Conservation (phyloP, 106 monocot species). For the Apostasia ramifera region DNA sequence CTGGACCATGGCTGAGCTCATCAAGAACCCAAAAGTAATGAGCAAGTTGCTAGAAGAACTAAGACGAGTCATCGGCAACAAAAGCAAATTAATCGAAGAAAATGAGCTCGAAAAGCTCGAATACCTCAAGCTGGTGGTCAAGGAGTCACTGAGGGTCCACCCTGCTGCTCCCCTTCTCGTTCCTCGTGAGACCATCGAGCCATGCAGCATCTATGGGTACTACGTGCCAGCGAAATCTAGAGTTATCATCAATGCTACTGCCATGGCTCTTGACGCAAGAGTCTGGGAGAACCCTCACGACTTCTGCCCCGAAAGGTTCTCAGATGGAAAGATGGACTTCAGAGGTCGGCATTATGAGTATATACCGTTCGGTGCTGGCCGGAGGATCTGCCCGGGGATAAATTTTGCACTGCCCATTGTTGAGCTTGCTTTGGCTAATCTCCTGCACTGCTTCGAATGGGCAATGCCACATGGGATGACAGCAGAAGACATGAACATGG, state of each 20-base stretch:
- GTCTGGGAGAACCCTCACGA: background rate
- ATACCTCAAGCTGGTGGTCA: slow-evolving; percentile 4
- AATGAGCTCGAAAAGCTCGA: slow-evolving; percentile 3
- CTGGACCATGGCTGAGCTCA: slow-evolving; percentile 11
- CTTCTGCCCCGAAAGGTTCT: background rate
- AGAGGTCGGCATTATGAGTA: background rate
- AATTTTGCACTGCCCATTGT: no score
- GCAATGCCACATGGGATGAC: no score
- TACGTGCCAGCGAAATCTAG: background rate
- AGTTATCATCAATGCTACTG: background rate
- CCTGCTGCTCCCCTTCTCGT: background rate
- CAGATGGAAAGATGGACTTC: background rate
- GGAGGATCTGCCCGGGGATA: no score
- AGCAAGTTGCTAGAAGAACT: background rate
- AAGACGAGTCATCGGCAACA: slow-evolving; percentile 6
- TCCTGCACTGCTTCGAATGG: no score
- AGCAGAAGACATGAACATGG: no score
- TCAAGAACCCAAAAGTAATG: slow-evolving; percentile 3
- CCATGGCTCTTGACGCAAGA: background rate
- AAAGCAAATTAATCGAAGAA: slow-evolving; percentile 4
- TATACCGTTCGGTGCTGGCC: no score
- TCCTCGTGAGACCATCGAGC: background rate
- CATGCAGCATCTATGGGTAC: background rate
- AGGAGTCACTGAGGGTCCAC: background rate
- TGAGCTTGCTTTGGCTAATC: no score